phyloP scores from a whole-genome alignment of 2,329 filamentous ascomycete genomes.

The Penicillium brevicompactum region DNA sequence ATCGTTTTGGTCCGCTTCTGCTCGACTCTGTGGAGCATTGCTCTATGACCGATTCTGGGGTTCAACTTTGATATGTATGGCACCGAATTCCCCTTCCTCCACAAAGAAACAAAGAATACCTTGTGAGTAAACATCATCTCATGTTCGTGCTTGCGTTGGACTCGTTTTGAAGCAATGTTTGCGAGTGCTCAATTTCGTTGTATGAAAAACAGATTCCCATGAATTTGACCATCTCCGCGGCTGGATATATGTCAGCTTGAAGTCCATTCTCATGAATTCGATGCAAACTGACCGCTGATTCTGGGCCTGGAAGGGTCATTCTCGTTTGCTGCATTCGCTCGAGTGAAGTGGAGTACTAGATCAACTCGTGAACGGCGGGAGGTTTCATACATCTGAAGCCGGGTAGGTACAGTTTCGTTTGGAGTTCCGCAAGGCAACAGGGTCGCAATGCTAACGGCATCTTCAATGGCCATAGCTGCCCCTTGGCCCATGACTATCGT shows the following conservation, averaged over 20 bases:
- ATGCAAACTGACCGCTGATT: constrained; percentile 18
- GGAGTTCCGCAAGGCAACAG: constrained; percentile 24
- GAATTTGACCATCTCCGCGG: constrained; percentile 23
- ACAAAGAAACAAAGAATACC: too few species aligned
- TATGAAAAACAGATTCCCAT: constrained; percentile 26
- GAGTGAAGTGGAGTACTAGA: constrained; percentile 19
- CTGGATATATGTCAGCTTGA: constrained; percentile 14
- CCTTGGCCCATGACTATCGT: constrained; percentile 32
- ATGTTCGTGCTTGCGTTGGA: too few species aligned
- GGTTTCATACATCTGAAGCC: constrained; percentile 23
- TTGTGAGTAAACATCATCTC: too few species aligned
- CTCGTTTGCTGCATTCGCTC: constrained; percentile 27
- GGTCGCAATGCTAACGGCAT: constrained; percentile 31
- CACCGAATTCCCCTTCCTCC: too few species aligned
- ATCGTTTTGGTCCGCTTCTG: too few species aligned
- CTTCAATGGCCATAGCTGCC: constrained; percentile 37
- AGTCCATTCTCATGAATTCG: not conserved
- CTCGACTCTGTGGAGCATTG: too few species aligned
- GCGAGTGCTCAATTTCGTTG: constrained; percentile 21
- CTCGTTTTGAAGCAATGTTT: not conserved
- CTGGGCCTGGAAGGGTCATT: constrained; percentile 14
- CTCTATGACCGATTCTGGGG: too few species aligned
- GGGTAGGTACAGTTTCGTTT: constrained; percentile 15
- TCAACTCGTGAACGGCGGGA: constrained; percentile 25
- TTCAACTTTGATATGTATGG: too few species aligned